A percentile compares a stretch with the other conserved stretches of the same genome.
phyloP scores from a whole-genome alignment of 1,139 yeast genomes.

The Kurtzmaniella natalensis region DNA sequence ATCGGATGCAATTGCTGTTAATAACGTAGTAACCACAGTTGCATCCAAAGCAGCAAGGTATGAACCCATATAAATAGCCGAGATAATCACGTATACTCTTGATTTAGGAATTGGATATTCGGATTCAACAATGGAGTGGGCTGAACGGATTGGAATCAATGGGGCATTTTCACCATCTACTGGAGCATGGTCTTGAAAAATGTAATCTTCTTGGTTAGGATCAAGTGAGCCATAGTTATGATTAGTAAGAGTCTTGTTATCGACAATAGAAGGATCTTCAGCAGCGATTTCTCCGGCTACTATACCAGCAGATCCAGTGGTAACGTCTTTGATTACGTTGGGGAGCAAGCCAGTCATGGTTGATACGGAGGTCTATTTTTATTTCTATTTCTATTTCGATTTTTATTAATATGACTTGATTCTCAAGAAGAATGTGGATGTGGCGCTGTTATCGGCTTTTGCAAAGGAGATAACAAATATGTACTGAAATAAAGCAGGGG shows the following conservation, averaged over 20 bases:
- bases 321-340: constrained; percentile 26
- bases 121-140: constrained; percentile 13
- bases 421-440: no score
- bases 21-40: constrained; percentile 42
- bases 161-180: no score
- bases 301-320: constrained; percentile 44
- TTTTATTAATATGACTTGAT: no score
- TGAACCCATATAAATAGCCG: constrained; percentile 34
- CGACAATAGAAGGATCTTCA: constrained; percentile 18
- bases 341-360: constrained; percentile 16
- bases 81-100: constrained; percentile 28
- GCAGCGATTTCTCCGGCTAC: constrained; percentile 47
- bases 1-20: constrained; percentile 42
- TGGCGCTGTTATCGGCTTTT: no score
- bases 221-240: constrained; percentile 2
- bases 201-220: not conserved
- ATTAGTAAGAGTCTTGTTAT: not conserved
- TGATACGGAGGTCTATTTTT: no score
- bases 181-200: not conserved
- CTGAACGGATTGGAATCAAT: not conserved
- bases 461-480: no score
- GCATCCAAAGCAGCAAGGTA: constrained; percentile 43
- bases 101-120: constrained; percentile 31
- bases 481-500: no score
- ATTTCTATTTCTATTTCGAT: no score